These are phyloP conservation scores for Vaccinium vitisidaea DNA, from an alignment of 148 eudicot species.

Conservation along the genomic window DNA sequence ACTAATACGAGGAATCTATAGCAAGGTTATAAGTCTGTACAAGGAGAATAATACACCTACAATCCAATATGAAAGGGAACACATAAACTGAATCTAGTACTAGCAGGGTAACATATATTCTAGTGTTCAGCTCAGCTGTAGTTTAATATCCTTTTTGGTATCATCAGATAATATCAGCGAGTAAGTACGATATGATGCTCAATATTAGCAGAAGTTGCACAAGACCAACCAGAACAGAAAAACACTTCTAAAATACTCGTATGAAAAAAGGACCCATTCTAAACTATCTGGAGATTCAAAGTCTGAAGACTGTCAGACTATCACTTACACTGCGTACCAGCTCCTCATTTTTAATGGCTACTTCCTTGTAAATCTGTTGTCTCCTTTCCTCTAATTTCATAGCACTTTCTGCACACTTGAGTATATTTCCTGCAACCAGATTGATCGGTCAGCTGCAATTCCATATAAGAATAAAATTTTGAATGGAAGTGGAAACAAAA, in stretches of 20 bases:
- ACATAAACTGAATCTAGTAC: constrained; percentile 9
- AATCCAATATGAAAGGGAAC: background rate
- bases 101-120: background rate
- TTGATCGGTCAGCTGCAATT: constrained; percentile 3
- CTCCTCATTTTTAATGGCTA: constrained; percentile 44
- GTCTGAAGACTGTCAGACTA: background rate
- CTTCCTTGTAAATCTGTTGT: constrained; percentile 53
- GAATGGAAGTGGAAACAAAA: background rate
- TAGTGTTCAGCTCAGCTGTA: background rate
- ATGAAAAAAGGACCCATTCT: background rate
- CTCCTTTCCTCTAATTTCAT: constrained; percentile 65
- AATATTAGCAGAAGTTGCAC: background rate
- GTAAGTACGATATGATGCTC: background rate
- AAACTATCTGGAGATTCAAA: constrained; percentile 16
- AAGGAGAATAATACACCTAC: background rate
- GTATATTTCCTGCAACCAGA: constrained; percentile 43
- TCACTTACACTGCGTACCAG: constrained; percentile 47
- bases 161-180: no score
- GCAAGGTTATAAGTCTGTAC: background rate
- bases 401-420: constrained; percentile 69
- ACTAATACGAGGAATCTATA: background rate
- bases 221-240: background rate
- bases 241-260: background rate
- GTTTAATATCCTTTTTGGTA: no score
- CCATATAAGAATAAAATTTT: background rate